Percentiles rank a stretch among this genome's conserved stretches.
These are phyloP conservation scores for Silene vulgaris DNA, from an alignment of 179 eudicot species.

Conservation along the genomic window DNA sequence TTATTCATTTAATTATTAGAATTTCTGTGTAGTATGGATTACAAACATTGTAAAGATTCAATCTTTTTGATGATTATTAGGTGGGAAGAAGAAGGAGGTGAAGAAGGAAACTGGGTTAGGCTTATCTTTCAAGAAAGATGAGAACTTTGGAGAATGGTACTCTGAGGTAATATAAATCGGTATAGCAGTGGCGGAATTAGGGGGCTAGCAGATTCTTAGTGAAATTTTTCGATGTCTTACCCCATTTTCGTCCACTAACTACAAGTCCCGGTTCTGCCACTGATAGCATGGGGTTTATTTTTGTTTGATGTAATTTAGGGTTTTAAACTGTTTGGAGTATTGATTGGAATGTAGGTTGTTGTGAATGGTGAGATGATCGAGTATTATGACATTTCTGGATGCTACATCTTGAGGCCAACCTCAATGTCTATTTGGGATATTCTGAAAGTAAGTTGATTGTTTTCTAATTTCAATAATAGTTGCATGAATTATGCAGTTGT, in stretches of 20 bases:
- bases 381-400: conserved; percentile 95
- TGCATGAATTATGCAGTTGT: background rate
- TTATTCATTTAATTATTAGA: background rate
- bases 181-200: too few relatives aligned
- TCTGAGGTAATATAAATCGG: conserved; percentile 56
- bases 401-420: conserved; percentile 81
- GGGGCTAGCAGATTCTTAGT: too few relatives aligned
- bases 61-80: conserved; percentile 20
- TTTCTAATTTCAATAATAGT: background rate
- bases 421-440: conserved; percentile 85
- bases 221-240: too few relatives aligned
- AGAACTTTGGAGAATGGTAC: conserved; percentile 92
- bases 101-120: conserved; percentile 77
- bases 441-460: conserved; percentile 60
- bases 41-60: background rate
- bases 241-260: too few relatives aligned
- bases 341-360: conserved; percentile 51
- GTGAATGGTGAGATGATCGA: conserved; percentile 82
- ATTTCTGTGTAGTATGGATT: background rate
- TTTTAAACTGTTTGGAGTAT: background rate
- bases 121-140: conserved; percentile 65
- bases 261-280: background rate
- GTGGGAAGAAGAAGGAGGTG: conserved; percentile 61
- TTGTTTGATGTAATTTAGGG: background rate
- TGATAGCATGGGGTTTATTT: background rate